Conservation (phyloP, 116 monocot species). For the Iris pallida region DNA sequence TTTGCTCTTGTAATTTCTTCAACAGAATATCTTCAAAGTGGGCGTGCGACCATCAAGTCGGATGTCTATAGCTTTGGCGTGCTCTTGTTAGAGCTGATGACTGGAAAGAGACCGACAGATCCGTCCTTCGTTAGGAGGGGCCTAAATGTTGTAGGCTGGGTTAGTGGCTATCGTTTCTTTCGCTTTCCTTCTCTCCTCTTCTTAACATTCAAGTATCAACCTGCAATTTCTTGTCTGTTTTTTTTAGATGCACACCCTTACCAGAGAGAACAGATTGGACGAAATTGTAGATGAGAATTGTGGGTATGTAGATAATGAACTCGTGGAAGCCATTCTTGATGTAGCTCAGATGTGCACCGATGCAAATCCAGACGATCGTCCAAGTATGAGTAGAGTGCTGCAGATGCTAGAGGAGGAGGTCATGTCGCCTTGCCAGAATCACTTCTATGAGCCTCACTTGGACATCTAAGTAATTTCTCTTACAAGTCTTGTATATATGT, state of each 20-base stretch:
- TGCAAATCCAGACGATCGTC: conserved; percentile 68
- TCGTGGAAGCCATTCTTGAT: conserved; percentile 78
- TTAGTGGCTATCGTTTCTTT: conserved; percentile 5
- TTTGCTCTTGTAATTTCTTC: too few species aligned
- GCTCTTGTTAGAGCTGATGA: conserved; percentile 70
- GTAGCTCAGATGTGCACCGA: conserved; percentile 88
- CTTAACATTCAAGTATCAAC: not conserved
- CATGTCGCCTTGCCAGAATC: conserved; percentile 63
- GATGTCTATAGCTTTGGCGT: conserved; percentile 89
- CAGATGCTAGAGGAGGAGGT: conserved; percentile 94
- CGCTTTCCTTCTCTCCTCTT: not conserved
- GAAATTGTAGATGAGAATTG: conserved; percentile 79
- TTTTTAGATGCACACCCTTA: conserved; percentile 74
- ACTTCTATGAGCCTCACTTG: conserved; percentile 63
- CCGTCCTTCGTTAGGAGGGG: conserved; percentile 66
- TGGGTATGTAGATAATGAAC: conserved; percentile 57
- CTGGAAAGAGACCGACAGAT: conserved; percentile 84
- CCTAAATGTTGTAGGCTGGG: conserved; percentile 89
- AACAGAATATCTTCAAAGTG: conserved; percentile 76
- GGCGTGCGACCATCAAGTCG: conserved; percentile 63
- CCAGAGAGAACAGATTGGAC: conserved; percentile 51
- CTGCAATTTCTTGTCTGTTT: conserved; percentile 2
- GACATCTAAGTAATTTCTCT: conserved; percentile 35
- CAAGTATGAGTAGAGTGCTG: conserved; percentile 67
- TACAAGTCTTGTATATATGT: too few species aligned